A percentile compares a stretch with the other conserved stretches of the same genome.
Evolutionary conservation across 345 rosid genomes (phyloP).

Genomic region (Salix caprea): DNA sequence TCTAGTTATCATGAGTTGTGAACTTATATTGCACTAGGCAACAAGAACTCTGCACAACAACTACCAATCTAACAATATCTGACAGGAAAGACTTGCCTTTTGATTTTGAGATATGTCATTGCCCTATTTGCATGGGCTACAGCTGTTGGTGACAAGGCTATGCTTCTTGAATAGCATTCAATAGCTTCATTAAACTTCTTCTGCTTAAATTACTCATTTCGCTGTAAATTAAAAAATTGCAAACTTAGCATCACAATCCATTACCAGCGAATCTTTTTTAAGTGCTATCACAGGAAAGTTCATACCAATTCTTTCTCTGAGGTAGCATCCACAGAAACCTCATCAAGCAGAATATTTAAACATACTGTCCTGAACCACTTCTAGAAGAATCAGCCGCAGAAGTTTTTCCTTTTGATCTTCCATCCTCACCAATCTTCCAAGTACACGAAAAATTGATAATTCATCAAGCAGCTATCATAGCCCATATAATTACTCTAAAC

Average conservation of each 20-base stretch:
- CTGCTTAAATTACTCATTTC: conserved; percentile 80
- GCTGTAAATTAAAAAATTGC: conserved; percentile 32
- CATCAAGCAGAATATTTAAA: conserved; percentile 41
- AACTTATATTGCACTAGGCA: neutral
- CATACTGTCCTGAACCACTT: conserved; percentile 26
- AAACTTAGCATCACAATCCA: conserved; percentile 1
- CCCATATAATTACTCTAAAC: neutral
- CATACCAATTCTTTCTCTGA: conserved; percentile 85
- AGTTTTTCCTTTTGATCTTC: conserved; percentile 18
- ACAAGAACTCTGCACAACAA: neutral
- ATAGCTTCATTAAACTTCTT: conserved; percentile 82
- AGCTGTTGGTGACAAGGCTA: conserved; percentile 77
- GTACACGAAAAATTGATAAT: conserved; percentile 15
- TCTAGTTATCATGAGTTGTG: neutral
- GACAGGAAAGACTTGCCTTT: conserved; percentile 36
- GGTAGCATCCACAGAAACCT: conserved; percentile 48
- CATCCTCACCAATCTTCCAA: conserved; percentile 28
- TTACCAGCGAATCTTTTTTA: neutral
- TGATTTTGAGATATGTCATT: conserved; percentile 87
- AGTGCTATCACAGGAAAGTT: neutral
- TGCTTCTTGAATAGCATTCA: conserved; percentile 84
- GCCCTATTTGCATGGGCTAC: conserved; percentile 89
- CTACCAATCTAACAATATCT: neutral
- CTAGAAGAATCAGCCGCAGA: conserved; percentile 14
- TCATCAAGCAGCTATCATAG: neutral